phyloP scores from a whole-genome alignment of 73 alveolate species.

The Paramecium primaurelia region DNA sequence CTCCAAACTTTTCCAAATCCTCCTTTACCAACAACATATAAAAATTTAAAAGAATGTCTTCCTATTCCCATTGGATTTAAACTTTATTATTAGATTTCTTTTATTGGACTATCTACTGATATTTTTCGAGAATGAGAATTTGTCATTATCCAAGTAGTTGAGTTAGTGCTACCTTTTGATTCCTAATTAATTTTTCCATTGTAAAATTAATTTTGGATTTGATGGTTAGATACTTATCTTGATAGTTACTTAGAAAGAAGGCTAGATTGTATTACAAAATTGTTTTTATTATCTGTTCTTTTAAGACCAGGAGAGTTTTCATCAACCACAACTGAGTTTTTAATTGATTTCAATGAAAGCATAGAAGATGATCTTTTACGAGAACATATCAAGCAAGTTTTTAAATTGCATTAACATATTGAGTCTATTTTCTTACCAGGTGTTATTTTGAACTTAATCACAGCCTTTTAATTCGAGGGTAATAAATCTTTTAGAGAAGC shows the following conservation, averaged over 20 bases:
- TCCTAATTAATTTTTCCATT: slow-evolving; percentile 17
- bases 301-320: slow-evolving; percentile 35
- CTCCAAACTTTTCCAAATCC: slow-evolving; percentile 40
- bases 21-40: slow-evolving; percentile 41
- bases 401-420: slow-evolving; percentile 17
- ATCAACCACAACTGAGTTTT: slow-evolving; percentile 31
- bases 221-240: slow-evolving; percentile 45
- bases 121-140: slow-evolving; percentile 46
- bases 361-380: slow-evolving; percentile 49
- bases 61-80: neutral
- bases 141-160: slow-evolving; percentile 10
- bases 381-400: slow-evolving; percentile 11
- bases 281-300: neutral
- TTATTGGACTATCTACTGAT: slow-evolving; percentile 9
- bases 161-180: slow-evolving; percentile 32
- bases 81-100: neutral
- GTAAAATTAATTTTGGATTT: slow-evolving; percentile 5
- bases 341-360: slow-evolving; percentile 33
- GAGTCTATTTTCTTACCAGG: slow-evolving; percentile 15
- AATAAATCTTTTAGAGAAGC: neutral
- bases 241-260: slow-evolving; percentile 38
- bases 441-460: neutral
- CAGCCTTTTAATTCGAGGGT: neutral
- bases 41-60: slow-evolving; percentile 34
- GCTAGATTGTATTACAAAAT: neutral